phyloP scores from a whole-genome alignment of 1,139 yeast genomes.

The Meyerozyma smithsonii region DNA sequence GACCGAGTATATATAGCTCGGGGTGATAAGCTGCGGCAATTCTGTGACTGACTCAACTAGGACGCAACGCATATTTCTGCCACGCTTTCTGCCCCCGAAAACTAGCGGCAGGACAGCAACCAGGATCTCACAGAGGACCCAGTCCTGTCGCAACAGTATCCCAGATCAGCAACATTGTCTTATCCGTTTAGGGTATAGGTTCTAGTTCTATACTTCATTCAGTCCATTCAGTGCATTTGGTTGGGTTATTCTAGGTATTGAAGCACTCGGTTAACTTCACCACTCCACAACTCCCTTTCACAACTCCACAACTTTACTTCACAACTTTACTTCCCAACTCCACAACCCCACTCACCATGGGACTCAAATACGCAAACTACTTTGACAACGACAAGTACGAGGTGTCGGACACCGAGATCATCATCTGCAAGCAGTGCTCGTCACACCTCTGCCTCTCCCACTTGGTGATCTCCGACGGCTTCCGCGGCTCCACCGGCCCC shows the following conservation, averaged over 20 bases:
- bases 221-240: too few species aligned
- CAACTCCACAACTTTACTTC: too few species aligned
- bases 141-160: background rate
- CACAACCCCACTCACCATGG: slow-evolving; percentile 12
- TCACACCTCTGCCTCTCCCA: slow-evolving; percentile 47
- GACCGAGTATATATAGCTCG: background rate
- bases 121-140: background rate
- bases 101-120: background rate
- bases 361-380: slow-evolving; percentile 12
- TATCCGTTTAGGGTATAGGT: too few species aligned
- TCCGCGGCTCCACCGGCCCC: slow-evolving; percentile 48
- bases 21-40: background rate
- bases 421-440: slow-evolving; percentile 49
- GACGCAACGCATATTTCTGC: background rate
- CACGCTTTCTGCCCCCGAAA: background rate
- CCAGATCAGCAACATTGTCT: too few species aligned
- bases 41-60: background rate
- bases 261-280: too few species aligned
- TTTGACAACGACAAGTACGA: slow-evolving; percentile 20
- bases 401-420: slow-evolving; percentile 33
- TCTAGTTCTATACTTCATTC: too few species aligned
- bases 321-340: too few species aligned
- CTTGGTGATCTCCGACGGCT: slow-evolving; percentile 45
- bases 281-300: too few species aligned
- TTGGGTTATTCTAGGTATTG: too few species aligned